Base-by-base conservation (phyloP, 2,329 filamentous ascomycete genomes). In the Sarocladiaceae sp. region DNA sequence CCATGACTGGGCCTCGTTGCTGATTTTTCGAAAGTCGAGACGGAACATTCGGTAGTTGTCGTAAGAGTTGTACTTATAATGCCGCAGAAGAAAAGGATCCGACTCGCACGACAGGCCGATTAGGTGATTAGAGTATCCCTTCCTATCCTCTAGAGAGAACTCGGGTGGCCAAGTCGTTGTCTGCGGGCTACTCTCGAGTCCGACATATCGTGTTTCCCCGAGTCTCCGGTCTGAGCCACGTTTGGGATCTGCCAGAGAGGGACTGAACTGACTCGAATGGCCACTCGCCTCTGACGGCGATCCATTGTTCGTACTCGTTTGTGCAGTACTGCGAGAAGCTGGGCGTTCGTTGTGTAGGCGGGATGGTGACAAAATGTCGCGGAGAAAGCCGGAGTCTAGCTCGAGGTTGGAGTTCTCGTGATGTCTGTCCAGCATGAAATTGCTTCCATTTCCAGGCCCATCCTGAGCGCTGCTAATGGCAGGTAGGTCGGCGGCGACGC, bases 31-130 rank as follows among this genome's bases (percentile, higher is more conserved):
- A 26, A 49, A 54, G 43, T 57, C 40, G 4, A 57, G 47, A 1
- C 52, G 50, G 41, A 53, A 55, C 54, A 57, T 57, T 33, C 45
- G 47, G 23, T 55, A 54, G 2, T 44, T 48, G 32, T 57, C 55
- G 16, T 43, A 29, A 4, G 29, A 18, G 35, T 55, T 48, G 48
- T 55, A 54, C 4, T 32, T 15, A 34, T 55, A 55, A 23, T 51
- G 44, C 10, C 51, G 53, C 4, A 57, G 29, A 5, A 57, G 44
- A 27, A 48, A 57, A 1, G 54, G 54, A 16, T 57, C 54, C 3
- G 51, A 53, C 43, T 57, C 54, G 42, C 51, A 46, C 4, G 54
- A 57, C 6, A 55, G 45, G 1, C 53, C 54, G 12, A 57, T 47
- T 12, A 50, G 12, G n/a, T 53, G 47, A 29, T 51, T 47, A 4